Evolutionary conservation across 352 stramenopile species (phyloP).

Genomic region (Hyaloperonospora brassicae): DNA sequence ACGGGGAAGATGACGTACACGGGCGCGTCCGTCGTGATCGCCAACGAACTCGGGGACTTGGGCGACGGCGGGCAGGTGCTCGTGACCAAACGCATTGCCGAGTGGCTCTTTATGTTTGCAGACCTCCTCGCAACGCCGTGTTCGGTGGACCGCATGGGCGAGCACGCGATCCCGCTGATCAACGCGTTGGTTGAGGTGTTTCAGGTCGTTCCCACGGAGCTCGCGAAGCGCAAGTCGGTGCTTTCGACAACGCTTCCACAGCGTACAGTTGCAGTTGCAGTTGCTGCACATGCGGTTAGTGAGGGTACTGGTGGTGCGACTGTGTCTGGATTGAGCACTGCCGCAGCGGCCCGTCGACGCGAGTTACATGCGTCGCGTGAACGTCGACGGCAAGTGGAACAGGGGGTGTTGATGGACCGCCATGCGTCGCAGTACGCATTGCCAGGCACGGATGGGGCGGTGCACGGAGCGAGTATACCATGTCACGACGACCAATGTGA

Average conservation of each 20-base stretch:
- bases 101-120: constrained; percentile 37
- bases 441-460: background rate
- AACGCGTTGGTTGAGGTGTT: constrained; percentile 34
- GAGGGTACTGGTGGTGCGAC: constrained; percentile 7
- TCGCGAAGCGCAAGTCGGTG: constrained; percentile 31
- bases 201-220: constrained; percentile 28
- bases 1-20: constrained; percentile 58
- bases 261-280: too few relatives aligned
- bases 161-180: constrained; percentile 36
- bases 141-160: constrained; percentile 26
- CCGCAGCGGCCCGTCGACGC: constrained; percentile 18
- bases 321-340: constrained; percentile 15
- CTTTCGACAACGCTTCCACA: constrained; percentile 32
- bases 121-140: constrained; percentile 34
- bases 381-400: constrained; percentile 6
- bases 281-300: constrained; percentile 3
- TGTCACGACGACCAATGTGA: too few relatives aligned
- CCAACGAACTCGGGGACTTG: constrained; percentile 43
- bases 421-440: constrained; percentile 19
- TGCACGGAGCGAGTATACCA: too few relatives aligned
- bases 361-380: constrained; percentile 27
- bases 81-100: constrained; percentile 37
- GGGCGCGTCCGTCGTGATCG: constrained; percentile 41
- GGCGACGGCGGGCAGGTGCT: constrained; percentile 51
- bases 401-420: constrained; percentile 5